phyloP scores from a whole-genome alignment of 345 rosid species.

The Cardiospermum halicacabum region DNA sequence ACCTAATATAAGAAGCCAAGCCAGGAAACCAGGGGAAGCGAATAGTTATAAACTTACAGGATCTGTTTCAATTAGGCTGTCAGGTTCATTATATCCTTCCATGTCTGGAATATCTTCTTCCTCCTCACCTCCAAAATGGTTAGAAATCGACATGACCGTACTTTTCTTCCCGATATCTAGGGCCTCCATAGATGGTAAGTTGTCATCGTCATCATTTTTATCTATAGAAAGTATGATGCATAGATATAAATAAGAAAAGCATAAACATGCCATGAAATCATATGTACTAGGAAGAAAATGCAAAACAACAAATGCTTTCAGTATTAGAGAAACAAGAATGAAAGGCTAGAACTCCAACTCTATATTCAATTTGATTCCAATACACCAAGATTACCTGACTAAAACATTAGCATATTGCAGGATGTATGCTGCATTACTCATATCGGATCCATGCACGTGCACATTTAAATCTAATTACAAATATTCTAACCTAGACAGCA shows the following conservation, averaged over 20 bases:
- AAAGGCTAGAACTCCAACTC: not conserved
- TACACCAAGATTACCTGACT: not conserved
- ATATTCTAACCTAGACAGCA: not conserved
- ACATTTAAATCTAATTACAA: not conserved
- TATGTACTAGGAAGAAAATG: not conserved
- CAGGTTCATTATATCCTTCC: slow-evolving; percentile 78
- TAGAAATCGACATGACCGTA: slow-evolving; percentile 58
- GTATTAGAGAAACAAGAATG: not conserved
- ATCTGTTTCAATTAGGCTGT: slow-evolving; percentile 67
- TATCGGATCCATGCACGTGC: not conserved
- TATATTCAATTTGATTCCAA: not conserved
- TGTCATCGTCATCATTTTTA: slow-evolving; percentile 66
- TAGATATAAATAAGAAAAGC: not conserved
- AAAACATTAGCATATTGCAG: not conserved
- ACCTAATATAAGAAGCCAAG: not conserved
- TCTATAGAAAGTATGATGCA: slow-evolving; percentile 27
- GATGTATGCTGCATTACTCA: not conserved
- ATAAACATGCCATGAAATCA: not conserved
- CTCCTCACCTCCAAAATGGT: slow-evolving; percentile 78
- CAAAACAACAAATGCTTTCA: not conserved
- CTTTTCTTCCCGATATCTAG: slow-evolving; percentile 53
- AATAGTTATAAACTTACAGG: slow-evolving; percentile 39
- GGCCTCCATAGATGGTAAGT: slow-evolving; percentile 87
- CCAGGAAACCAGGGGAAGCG: not conserved
- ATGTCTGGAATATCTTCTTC: slow-evolving; percentile 96